phyloP scores from a whole-genome alignment of 495 filamentous ascomycete genomes.

The Penicillium egyptiacum region DNA sequence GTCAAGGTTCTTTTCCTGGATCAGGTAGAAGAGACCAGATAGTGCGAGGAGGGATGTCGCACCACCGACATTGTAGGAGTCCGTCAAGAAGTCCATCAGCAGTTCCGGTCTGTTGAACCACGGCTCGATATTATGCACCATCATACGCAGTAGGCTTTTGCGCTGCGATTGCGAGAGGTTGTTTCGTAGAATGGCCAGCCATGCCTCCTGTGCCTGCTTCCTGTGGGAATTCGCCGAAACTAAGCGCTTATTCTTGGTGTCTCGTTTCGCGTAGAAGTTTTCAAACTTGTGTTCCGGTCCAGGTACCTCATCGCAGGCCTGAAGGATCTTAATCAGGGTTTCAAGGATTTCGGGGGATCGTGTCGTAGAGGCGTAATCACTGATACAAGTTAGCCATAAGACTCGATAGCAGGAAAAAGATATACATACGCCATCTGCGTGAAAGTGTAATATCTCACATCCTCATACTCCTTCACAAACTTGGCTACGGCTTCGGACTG shows the following conservation, averaged over 20 bases:
- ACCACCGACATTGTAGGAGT: constrained; percentile 84
- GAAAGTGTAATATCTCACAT: constrained; percentile 82
- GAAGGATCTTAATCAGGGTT: constrained; percentile 60
- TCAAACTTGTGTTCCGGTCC: constrained; percentile 61
- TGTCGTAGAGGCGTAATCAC: constrained; percentile 36
- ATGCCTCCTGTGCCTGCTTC: constrained; percentile 72
- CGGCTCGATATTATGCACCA: constrained; percentile 75
- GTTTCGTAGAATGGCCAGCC: constrained; percentile 74
- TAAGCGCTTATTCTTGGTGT: constrained; percentile 61
- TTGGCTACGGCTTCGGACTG: constrained; percentile 72
- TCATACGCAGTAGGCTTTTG: constrained; percentile 71
- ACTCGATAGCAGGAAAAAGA: neutral
- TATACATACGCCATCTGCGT: constrained; percentile 61
- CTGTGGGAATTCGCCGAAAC: constrained; percentile 44
- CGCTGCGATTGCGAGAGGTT: constrained; percentile 64
- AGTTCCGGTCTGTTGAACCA: constrained; percentile 84
- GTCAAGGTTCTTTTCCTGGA: constrained; percentile 88
- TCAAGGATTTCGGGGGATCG: constrained; percentile 47
- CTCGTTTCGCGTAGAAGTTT: constrained; percentile 64
- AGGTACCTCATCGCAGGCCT: constrained; percentile 63
- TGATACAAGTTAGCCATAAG: constrained; percentile 37
- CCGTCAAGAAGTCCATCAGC: constrained; percentile 96
- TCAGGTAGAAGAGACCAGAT: constrained; percentile 92
- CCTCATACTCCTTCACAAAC: constrained; percentile 76
- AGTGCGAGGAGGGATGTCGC: constrained; percentile 83